Conservation (phyloP, 1,139 yeast species). For the Suzukiozyma palmioleophila region DNA sequence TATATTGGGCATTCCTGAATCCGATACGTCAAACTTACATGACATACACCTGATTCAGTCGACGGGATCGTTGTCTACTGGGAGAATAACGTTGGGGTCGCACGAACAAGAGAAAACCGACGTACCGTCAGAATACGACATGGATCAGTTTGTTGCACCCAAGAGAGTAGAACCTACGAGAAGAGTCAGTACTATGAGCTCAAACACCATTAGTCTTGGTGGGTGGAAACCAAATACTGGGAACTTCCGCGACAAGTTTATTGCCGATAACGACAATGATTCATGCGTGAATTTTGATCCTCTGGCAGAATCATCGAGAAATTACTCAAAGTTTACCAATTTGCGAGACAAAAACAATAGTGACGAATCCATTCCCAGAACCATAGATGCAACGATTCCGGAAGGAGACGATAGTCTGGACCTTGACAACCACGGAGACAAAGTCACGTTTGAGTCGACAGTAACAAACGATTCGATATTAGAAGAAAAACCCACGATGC, state of each 20-base stretch:
- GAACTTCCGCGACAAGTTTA: conserved; percentile 47
- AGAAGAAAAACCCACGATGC: conserved; percentile 20
- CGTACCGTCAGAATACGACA: neutral
- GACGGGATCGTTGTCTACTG: conserved; percentile 39
- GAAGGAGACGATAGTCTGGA: conserved; percentile 33
- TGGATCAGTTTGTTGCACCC: conserved; percentile 2
- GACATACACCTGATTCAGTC: conserved; percentile 27
- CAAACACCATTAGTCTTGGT: conserved; percentile 43
- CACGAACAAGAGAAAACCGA: conserved; percentile 3
- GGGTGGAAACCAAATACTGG: conserved; percentile 52
- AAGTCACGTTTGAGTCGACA: conserved; percentile 5
- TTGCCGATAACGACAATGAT: conserved; percentile 43
- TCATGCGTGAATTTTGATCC: conserved; percentile 33
- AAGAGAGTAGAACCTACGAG: conserved; percentile 13
- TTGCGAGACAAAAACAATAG: conserved; percentile 20
- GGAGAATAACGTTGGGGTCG: conserved; percentile 25
- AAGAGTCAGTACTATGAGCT: conserved; percentile 36
- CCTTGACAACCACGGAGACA: conserved; percentile 18
- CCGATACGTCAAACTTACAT: conserved; percentile 2
- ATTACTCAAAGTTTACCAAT: conserved; percentile 33
- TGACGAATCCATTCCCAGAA: conserved; percentile 37
- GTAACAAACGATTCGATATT: conserved; percentile 27
- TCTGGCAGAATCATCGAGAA: conserved; percentile 16
- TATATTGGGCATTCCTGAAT: neutral
- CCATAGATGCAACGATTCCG: conserved; percentile 39